phyloP scores from a whole-genome alignment of 805 yeast genomes.

The Ogataea wickerhamii region DNA sequence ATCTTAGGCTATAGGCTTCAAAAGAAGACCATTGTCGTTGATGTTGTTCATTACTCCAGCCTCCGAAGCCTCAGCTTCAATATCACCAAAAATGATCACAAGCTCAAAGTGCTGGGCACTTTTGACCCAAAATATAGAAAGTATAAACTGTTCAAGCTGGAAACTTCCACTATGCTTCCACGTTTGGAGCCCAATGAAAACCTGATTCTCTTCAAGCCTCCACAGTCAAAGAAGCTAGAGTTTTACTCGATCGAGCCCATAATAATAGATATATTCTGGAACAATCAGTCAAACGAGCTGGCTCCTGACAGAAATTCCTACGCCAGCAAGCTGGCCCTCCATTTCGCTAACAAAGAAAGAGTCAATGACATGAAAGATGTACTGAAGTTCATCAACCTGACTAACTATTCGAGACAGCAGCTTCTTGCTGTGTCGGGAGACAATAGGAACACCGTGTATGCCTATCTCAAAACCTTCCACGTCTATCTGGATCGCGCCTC shows the following conservation, averaged over 20 bases:
- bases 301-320: slow-evolving; percentile 18
- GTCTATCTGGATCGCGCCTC: slow-evolving; percentile 3
- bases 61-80: slow-evolving; percentile 15
- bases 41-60: slow-evolving; percentile 17
- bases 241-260: slow-evolving; percentile 77
- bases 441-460: slow-evolving; percentile 2
- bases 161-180: slow-evolving; percentile 13
- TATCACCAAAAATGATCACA: slow-evolving; percentile 18
- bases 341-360: slow-evolving; percentile 15
- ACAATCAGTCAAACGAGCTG: slow-evolving; percentile 14
- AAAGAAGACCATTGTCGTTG: slow-evolving; percentile 25
- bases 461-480: slow-evolving; percentile 3
- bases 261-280: slow-evolving; percentile 50
- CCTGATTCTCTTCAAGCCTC: slow-evolving; percentile 62
- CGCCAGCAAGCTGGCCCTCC: slow-evolving; percentile 27
- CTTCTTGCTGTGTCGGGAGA: slow-evolving; percentile 8
- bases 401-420: slow-evolving; percentile 25
- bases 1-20: slow-evolving; percentile 29
- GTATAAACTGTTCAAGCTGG: slow-evolving; percentile 17
- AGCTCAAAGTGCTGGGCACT: slow-evolving; percentile 26
- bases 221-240: slow-evolving; percentile 66
- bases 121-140: slow-evolving; percentile 21
- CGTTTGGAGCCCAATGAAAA: slow-evolving; percentile 18
- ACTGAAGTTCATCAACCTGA: slow-evolving; percentile 30
- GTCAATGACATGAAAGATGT: slow-evolving; percentile 25